Base-by-base conservation (phyloP, 1,284 basidiomycete species). In the Leccinum fallax region DNA sequence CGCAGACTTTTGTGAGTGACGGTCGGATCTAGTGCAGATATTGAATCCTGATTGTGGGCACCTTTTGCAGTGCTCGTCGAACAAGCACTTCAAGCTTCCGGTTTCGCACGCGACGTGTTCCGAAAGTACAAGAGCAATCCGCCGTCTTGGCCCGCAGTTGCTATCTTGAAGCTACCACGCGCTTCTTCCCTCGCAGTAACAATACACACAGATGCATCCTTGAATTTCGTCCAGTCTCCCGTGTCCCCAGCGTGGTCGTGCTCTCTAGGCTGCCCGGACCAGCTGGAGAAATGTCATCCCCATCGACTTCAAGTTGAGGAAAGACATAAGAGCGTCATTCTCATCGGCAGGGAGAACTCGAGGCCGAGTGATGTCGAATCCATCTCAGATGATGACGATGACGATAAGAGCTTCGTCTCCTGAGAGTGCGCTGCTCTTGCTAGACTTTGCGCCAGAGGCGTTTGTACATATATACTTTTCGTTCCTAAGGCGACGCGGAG, bases 1-100 rank as follows among this genome's bases (percentile, higher is more conserved):
- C 15, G 75, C 75, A 2, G 79, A 82, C 40, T 84, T 79, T 65
- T 69, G 82, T 83, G 66, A 72, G 78, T 70, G 30, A 51, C 19
- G 28, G 24, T 21, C 28, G 15, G 15, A 32, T 13, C 16, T 46
- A 51, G 21, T 38, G 7, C 5, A 19, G 46, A 28, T 7, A 16
- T 46, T 8, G 7, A 21, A 55, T 32, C 16, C 26, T 57, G n/a
- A 48, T 24, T n/a, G 9, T 32, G 30, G 24, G 21, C 8, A 16
- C 26, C 2, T 32, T 21, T 30, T 32, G 8, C 46, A 70, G 68
- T 68, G 56, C 48, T 55, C 3, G 68, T 69, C 32, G 63, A 70
- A 59, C 53, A 30, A 57, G 56, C 57, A 9, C 66, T 69, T 7
- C 64, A 53, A 46, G 59, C 57, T 4, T 32, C 66, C 11, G 68